Percentiles rank a stretch among this genome's conserved stretches.
Evolutionary conservation across 2,329 filamentous ascomycete species (phyloP).

Genomic region (Zymoseptoria passerinii): DNA sequence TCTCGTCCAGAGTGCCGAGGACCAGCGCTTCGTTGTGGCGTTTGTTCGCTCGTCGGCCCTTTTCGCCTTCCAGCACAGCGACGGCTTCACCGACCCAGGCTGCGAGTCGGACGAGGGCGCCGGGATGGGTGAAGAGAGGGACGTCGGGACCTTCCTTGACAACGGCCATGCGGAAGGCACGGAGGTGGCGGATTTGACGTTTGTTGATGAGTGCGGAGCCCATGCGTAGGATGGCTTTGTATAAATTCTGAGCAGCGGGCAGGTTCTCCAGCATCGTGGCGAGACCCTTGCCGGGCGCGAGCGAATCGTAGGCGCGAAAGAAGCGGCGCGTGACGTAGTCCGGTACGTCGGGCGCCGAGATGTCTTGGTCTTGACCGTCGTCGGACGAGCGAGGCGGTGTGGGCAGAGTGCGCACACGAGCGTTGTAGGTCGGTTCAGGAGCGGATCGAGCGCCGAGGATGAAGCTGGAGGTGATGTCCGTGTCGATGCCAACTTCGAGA

Average conservation of each 20-base stretch:
- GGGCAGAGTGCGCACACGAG: conserved; percentile 23
- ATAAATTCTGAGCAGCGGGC: conserved; percentile 76
- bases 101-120: conserved; percentile 85
- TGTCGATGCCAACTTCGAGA: conserved; percentile 65
- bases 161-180: conserved; percentile 88
- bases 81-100: conserved; percentile 92
- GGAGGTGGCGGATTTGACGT: conserved; percentile 83
- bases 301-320: conserved; percentile 52
- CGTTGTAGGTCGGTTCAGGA: conserved; percentile 21
- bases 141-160: conserved; percentile 94
- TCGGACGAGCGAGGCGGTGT: conserved; percentile 28
- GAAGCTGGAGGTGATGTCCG: conserved; percentile 12
- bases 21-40: conserved; percentile 65
- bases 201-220: conserved; percentile 88
- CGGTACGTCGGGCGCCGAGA: conserved; percentile 26
- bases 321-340: conserved; percentile 46
- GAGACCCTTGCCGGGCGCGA: conserved; percentile 49
- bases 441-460: conserved; percentile 9
- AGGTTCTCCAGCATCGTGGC: conserved; percentile 68
- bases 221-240: conserved; percentile 86
- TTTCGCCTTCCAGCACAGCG: conserved; percentile 77
- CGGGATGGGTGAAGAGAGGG: conserved; percentile 82
- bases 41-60: conserved; percentile 56
- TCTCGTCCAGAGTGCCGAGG: conserved; percentile 81
- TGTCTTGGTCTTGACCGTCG: conserved; percentile 21